Conservation (phyloP, 208 protist species). For the Acanthamoeba healyi region DNA sequence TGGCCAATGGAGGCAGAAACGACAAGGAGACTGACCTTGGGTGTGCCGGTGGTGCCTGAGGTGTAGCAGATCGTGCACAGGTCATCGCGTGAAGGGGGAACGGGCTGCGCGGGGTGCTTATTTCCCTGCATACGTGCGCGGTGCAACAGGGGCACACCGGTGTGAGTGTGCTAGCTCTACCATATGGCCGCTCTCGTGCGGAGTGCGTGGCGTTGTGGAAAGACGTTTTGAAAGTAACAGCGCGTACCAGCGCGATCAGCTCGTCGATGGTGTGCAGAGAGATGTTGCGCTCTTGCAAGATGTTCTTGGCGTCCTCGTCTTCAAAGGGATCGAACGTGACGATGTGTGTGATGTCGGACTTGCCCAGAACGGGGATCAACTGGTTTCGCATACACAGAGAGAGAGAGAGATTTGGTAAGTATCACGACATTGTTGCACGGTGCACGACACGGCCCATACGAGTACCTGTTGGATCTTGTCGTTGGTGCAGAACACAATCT, state of each 20-base stretch:
- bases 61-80: conserved; percentile 86
- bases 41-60: conserved; percentile 87
- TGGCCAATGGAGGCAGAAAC: background rate
- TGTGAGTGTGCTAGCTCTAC: too few relatives aligned
- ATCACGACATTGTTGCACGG: background rate
- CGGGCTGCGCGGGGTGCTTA: conserved; percentile 28
- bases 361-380: background rate
- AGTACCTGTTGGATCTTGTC: conserved; percentile 79
- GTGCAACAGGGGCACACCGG: too few relatives aligned
- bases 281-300: conserved; percentile 26
- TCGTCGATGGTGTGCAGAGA: conserved; percentile 71
- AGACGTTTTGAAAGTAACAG: too few relatives aligned
- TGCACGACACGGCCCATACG: background rate
- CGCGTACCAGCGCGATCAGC: conserved; percentile 67
- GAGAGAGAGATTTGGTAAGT: background rate
- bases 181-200: too few relatives aligned
- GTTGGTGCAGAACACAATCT: conserved; percentile 71
- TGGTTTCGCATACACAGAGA: too few relatives aligned
- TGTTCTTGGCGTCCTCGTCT: conserved; percentile 36
- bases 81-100: conserved; percentile 75
- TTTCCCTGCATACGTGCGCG: too few relatives aligned
- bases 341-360: conserved; percentile 42
- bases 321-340: conserved; percentile 59
- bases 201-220: too few relatives aligned
- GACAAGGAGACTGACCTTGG: conserved; percentile 81